Percentiles rank a stretch among this genome's conserved stretches.
These are phyloP conservation scores for Taphrina deformans DNA, from an alignment of 1,139 yeast species.

Conservation along the genomic window DNA sequence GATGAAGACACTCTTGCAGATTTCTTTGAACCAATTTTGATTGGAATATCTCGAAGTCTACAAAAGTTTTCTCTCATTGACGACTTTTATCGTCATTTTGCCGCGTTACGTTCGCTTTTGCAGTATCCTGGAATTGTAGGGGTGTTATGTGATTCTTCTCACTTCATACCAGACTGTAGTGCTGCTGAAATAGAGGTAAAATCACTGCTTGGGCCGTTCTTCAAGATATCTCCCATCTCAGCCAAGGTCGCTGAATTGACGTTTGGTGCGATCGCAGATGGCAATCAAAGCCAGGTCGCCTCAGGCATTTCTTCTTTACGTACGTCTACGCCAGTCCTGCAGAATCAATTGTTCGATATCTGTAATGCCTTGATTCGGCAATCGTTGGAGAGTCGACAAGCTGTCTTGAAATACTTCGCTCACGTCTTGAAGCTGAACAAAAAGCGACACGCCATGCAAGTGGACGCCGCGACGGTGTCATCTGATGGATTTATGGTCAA, in stretches of 20 bases:
- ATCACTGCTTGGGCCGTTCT: conserved; percentile 74
- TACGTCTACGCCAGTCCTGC: conserved; percentile 8
- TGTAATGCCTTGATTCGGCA: conserved; percentile 77
- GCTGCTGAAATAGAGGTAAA: conserved; percentile 58
- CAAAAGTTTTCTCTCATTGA: conserved; percentile 40
- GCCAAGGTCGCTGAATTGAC: conserved; percentile 43
- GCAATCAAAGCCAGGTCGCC: conserved; percentile 37
- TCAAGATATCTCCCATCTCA: conserved; percentile 71
- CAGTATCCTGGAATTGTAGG: conserved; percentile 51
- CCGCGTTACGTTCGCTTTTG: conserved; percentile 12
- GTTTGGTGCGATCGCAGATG: conserved; percentile 42
- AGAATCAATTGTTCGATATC: conserved; percentile 57
- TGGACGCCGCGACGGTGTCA: conserved; percentile 65
- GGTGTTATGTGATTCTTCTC: conserved; percentile 44
- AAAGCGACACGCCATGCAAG: conserved; percentile 82
- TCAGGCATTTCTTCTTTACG: conserved; percentile 16
- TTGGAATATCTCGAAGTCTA: conserved; percentile 39
- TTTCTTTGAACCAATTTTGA: conserved; percentile 54
- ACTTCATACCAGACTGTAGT: conserved; percentile 45
- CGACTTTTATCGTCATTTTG: conserved; percentile 45
- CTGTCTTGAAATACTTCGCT: conserved; percentile 66
- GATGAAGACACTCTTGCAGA: conserved; percentile 69
- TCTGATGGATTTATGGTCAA: conserved; percentile 83
- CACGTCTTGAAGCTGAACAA: conserved; percentile 75
- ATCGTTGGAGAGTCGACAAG: conserved; percentile 62